Conservation (phyloP, 2,329 filamentous ascomycete genomes). For the Colletotrichum sp. region DNA sequence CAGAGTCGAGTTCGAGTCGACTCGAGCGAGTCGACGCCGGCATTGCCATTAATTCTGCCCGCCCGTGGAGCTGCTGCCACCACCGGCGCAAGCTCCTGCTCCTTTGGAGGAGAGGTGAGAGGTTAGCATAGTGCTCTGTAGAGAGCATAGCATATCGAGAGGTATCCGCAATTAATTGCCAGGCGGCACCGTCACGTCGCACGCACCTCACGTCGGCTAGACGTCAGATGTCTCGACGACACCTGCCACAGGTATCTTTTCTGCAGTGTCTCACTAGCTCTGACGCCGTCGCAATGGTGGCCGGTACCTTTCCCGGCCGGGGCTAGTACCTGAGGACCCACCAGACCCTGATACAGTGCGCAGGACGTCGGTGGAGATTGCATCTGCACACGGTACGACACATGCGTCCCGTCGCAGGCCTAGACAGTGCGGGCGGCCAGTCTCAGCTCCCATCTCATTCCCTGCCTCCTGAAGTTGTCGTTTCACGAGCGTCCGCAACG, state of each 20-base stretch:
- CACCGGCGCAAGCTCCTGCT: background rate
- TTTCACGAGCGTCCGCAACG: constrained; percentile 21
- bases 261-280: constrained; percentile 12
- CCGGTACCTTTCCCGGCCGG: constrained; percentile 6
- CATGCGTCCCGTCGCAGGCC: fast-evolving
- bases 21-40: background rate
- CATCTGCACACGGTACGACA: background rate
- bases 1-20: background rate
- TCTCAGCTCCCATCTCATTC: constrained; percentile 10
- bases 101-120: background rate
- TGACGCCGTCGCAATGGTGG: background rate
- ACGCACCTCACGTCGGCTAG: constrained; percentile 6
- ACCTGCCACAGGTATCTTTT: constrained; percentile 21
- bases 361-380: background rate
- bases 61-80: background rate
- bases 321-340: constrained; percentile 3
- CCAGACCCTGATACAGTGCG: constrained; percentile 16
- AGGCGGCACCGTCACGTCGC: background rate
- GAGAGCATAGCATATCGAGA: background rate
- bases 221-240: constrained; percentile 21
- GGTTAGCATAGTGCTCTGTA: background rate
- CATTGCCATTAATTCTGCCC: background rate
- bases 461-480: constrained; percentile 14
- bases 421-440: background rate
- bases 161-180: background rate